Evolutionary conservation across 768 basidiomycete genomes (phyloP), one percentile per base, ranked within the genome.

Genomic region (Cystobasidium ongulense): DNA sequence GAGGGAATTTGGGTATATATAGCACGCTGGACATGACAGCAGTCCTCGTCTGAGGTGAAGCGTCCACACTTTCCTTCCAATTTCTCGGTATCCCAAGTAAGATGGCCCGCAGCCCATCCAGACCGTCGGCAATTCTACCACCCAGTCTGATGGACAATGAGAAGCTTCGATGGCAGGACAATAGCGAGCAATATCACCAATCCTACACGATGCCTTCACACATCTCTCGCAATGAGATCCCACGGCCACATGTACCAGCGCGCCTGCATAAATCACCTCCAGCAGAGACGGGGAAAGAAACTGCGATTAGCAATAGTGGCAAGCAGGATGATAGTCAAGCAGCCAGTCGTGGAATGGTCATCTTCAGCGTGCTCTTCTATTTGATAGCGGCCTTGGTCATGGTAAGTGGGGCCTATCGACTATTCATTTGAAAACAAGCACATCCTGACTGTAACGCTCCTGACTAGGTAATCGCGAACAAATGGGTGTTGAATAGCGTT

Each of bases 381-480:
- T 86, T 94, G 71, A 86, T 92, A n/a, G 91, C 91, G 68, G 91
- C 91, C 27, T 82, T 93, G 73, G 85, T 89, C 79, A 91, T 92
- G 82, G 73, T 74, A 27, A 29, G 64, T 36, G 62, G 21, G 57
- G 72, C 57, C 29, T 15, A 15, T 10, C 5, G 3, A 11, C 4
- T 31, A 11, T 4, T 29, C 25, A 5, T 17, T 27, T 59, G 27
- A 4, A 53, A 27, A 17, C 27, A 7, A 59, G 2, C 33, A 18
- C 23, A 7, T 15, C 27, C 10, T 18, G 63, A 50, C 23, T 27
- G 3, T 41, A 4, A 46, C 27, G 8, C 27, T 18, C 31, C 31
- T 79, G n/a, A 92, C 90, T 92, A 93, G 91, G 89, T 93, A 77
- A 88, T 93, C 86, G 92, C 90, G 89, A 92, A 84, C 76, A 80